Evolutionary conservation across 768 basidiomycete genomes (phyloP), one percentile per base, ranked within the genome.

Genomic region (Mycena maculata): DNA sequence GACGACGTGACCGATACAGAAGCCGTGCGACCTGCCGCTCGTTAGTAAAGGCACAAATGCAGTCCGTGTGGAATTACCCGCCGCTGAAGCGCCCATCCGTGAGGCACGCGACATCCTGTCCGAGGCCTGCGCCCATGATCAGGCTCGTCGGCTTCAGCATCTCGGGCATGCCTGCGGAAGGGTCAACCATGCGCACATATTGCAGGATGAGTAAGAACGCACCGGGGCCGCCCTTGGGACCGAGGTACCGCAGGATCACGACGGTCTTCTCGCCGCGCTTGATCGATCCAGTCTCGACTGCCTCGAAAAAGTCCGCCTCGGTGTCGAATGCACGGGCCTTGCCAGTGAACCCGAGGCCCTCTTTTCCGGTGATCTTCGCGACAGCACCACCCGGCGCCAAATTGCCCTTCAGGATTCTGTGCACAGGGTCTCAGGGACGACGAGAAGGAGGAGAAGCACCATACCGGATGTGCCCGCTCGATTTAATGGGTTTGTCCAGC

Each of bases 21-120:
- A 99, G 20, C 96, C 96, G 81, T 97, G 96, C 48, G 96, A 97
- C 71, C 95, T 96, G n/a, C 63, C 48, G 18, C 62, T 28, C 50
- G 27, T 39, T 13, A 48, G 36, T 22, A 42, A 30, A n/a, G 18
- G 41, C 28, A 31, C 28, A 39, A 18, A 28, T 58, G 41, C 28
- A 28, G 22, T 27, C 30, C 23, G 42, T 25, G 23, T 33, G n/a
- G 23, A 57, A 23, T 23, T 57, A 98, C 95, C 96, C 96, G 83
- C 96, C 96, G 77, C 93, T 95, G 85, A 99, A 99, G 71, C 98
- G 90, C 55, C 98, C 98, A 80, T 99, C 97, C 20, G 98, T 99
- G 71, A 99, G 80, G 78, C 95, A 98, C 41, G 97, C 97, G 53
- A 99, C 98, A 72, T 99, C 97, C 71, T 92, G 83, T 13, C 98